Percentiles rank a stretch among this genome's conserved stretches.
phyloP scores from a whole-genome alignment of 2,329 filamentous ascomycete species.

The Elsinoe ampelina region DNA sequence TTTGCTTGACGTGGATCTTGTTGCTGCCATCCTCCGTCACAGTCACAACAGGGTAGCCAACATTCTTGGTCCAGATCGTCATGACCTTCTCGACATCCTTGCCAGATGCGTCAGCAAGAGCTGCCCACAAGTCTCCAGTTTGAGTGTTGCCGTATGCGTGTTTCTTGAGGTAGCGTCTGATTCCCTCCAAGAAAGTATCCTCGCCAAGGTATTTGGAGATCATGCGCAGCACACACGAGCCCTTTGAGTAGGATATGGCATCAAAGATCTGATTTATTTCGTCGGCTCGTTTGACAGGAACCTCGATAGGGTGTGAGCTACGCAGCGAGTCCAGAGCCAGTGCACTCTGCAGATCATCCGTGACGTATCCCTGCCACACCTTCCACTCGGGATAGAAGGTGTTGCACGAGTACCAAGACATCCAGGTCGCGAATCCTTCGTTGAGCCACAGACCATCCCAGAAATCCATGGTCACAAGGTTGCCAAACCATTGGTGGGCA shows the following conservation, averaged over 20 bases:
- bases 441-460: conserved; percentile 75
- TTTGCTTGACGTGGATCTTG: conserved; percentile 81
- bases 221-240: conserved; percentile 92
- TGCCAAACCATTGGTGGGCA: conserved; percentile 96
- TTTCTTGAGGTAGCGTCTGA: conserved; percentile 85
- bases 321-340: conserved; percentile 80
- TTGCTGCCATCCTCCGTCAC: conserved; percentile 66
- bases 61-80: conserved; percentile 94
- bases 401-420: conserved; percentile 92
- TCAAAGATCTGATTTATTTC: conserved; percentile 99
- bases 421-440: conserved; percentile 83
- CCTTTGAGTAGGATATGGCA: conserved; percentile 94
- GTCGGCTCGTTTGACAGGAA: conserved; percentile 87
- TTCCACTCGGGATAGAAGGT: conserved; percentile 97
- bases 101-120: conserved; percentile 77
- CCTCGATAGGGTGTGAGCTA: conserved; percentile 93
- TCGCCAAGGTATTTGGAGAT: conserved; percentile 92
- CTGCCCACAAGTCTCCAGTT: conserved; percentile 83
- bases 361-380: conserved; percentile 92
- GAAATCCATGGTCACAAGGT: conserved; percentile 90
- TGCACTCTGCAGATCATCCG: conserved; percentile 81
- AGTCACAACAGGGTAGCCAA: conserved; percentile 83
- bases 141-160: conserved; percentile 94
- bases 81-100: conserved; percentile 86
- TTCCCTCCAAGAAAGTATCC: conserved; percentile 84